Evolutionary conservation across 192 early-diverging fungal genomes (phyloP).

Genomic region (Dissophora ornata): DNA sequence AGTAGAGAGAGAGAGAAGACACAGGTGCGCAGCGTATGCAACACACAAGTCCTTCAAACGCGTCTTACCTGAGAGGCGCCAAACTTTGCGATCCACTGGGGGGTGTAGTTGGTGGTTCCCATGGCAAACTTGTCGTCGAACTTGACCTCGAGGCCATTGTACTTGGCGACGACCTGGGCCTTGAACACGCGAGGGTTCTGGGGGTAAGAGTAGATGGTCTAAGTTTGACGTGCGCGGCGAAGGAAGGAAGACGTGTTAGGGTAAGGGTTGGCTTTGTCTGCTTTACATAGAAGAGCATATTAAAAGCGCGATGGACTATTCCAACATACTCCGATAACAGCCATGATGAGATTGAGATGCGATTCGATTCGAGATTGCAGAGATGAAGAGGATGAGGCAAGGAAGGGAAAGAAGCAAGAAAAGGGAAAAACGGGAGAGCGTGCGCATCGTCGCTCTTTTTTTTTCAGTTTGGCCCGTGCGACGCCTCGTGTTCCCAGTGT

Average conservation of each 20-base stretch:
- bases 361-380: neutral
- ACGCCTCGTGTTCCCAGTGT: too few species aligned
- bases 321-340: conserved; percentile 8
- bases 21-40: too few species aligned
- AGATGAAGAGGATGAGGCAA: neutral
- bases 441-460: too few species aligned
- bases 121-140: conserved; percentile 67
- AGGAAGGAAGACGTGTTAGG: neutral
- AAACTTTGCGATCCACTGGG: conserved; percentile 90
- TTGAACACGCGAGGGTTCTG: conserved; percentile 74
- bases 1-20: neutral
- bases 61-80: conserved; percentile 81
- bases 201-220: conserved; percentile 68
- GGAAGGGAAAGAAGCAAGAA: neutral
- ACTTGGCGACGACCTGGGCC: conserved; percentile 71
- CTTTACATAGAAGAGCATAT: neutral
- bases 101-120: conserved; percentile 75
- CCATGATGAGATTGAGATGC: neutral
- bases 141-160: conserved; percentile 78
- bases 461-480: too few species aligned
- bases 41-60: too few species aligned
- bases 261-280: neutral
- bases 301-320: too few species aligned
- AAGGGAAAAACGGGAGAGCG: neutral
- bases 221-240: too few species aligned